These are phyloP conservation scores for Neopestalotiopsis rosae DNA, from an alignment of 2,329 filamentous ascomycete genomes.

Conservation along the genomic window DNA sequence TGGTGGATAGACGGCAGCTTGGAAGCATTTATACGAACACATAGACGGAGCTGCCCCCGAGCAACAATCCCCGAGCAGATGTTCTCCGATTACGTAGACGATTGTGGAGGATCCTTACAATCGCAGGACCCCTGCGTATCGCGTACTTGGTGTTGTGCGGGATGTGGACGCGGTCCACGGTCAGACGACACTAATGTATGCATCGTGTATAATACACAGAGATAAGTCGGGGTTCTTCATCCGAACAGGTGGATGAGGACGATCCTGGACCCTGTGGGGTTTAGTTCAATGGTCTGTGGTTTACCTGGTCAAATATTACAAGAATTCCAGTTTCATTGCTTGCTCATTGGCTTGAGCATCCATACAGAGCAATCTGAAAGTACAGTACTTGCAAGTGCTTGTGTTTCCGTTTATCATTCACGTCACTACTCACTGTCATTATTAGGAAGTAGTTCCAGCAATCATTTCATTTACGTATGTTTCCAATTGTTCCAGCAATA, in stretches of 20 bases:
- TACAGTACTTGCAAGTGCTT: not conserved
- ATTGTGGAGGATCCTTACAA: not conserved
- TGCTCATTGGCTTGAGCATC: not conserved
- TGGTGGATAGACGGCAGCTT: not conserved
- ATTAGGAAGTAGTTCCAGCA: not conserved
- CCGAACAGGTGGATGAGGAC: not conserved
- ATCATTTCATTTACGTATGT: not conserved
- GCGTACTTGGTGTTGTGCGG: slow-evolving; percentile 10
- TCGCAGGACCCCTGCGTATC: not conserved
- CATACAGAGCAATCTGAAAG: not conserved
- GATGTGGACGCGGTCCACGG: not conserved
- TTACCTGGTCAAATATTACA: too few relatives aligned
- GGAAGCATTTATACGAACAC: not conserved
- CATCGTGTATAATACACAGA: not conserved
- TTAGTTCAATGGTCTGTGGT: too few relatives aligned
- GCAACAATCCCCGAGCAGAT: too few relatives aligned
- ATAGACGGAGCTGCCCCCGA: not conserved
- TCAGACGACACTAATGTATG: not conserved
- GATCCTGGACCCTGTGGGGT: too few relatives aligned
- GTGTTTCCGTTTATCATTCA: not conserved
- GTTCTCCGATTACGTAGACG: slow-evolving; percentile 4
- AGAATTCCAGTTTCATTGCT: too few relatives aligned
- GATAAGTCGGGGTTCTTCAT: not conserved
- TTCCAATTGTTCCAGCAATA: slow-evolving; percentile 15
- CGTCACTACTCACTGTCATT: not conserved